Percentiles rank a stretch among this genome's conserved stretches.
Evolutionary conservation across 176 grass and related monocot genomes (phyloP).

Genomic region (Oropetium thomaeum): DNA sequence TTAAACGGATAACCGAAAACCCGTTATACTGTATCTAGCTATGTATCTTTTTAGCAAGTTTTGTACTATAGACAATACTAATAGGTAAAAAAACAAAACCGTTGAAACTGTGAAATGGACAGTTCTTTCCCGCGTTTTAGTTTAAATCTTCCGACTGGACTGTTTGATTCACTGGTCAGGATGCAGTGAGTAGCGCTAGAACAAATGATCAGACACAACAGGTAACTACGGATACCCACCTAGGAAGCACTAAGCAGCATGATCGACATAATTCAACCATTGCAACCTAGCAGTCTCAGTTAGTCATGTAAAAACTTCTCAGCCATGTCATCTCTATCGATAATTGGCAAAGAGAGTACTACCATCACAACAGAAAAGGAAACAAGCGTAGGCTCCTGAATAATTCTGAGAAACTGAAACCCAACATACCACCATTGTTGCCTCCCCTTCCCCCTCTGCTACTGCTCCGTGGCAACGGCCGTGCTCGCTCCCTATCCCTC

Average conservation of each 20-base stretch:
- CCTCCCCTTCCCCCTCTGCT: not conserved
- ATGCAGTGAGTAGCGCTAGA: not conserved
- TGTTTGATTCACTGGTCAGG: not conserved
- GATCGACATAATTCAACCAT: not conserved
- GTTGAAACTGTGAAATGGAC: not conserved
- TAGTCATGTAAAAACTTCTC: not conserved
- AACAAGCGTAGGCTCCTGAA: not conserved
- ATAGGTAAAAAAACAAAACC: not conserved
- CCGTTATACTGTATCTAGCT: not conserved
- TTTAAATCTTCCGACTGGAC: not conserved
- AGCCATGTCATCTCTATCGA: not conserved
- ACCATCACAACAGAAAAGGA: not conserved
- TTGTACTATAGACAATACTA: not conserved
- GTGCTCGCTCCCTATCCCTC: conserved; percentile 35
- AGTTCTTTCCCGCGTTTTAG: not conserved
- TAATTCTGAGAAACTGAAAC: not conserved
- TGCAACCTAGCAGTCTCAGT: not conserved
- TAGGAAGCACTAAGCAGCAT: not conserved
- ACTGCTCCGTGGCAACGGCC: not conserved
- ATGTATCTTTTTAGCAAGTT: not conserved
- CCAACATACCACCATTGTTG: conserved; percentile 30
- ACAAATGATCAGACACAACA: not conserved
- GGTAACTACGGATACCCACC: not conserved
- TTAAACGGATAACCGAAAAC: not conserved
- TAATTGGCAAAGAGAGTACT: not conserved